phyloP scores from a whole-genome alignment of 352 stramenopile genomes.

The Phytophthora litchii region DNA sequence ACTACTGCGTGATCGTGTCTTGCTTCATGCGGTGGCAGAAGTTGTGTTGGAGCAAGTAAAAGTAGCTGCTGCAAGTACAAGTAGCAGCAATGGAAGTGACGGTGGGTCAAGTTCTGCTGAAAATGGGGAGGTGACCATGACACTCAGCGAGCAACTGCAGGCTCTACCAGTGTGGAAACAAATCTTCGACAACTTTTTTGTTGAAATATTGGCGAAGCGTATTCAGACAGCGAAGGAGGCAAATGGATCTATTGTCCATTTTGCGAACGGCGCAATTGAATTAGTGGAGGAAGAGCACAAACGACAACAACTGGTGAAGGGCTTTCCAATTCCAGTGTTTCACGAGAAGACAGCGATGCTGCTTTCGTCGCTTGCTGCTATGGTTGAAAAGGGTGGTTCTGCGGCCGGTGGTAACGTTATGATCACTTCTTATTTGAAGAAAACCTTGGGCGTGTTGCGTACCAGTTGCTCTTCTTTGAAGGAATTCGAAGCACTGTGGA shows the following conservation, averaged over 20 bases:
- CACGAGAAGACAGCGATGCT: conserved; percentile 73
- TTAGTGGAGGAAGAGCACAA: conserved; percentile 32
- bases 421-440: conserved; percentile 50
- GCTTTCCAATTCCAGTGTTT: conserved; percentile 62
- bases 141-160: conserved; percentile 50
- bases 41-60: conserved; percentile 63
- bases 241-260: conserved; percentile 37
- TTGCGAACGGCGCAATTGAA: conserved; percentile 40
- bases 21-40: conserved; percentile 76
- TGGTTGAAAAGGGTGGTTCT: conserved; percentile 51
- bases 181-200: conserved; percentile 70
- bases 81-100: conserved; percentile 16
- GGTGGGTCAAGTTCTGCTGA: conserved; percentile 35
- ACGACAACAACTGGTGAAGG: conserved; percentile 36
- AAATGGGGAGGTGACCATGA: conserved; percentile 38
- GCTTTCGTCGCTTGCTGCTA: conserved; percentile 45
- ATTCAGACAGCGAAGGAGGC: conserved; percentile 37
- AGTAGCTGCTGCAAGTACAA: conserved; percentile 34
- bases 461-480: conserved; percentile 50
- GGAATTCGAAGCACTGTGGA: conserved; percentile 72
- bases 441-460: conserved; percentile 53
- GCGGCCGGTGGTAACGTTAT: conserved; percentile 26
- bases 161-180: conserved; percentile 59
- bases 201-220: conserved; percentile 43
- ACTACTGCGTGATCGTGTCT: conserved; percentile 71